A percentile compares a stretch with the other conserved stretches of the same genome.
phyloP scores from a whole-genome alignment of 2,329 filamentous ascomycete species.

The Tolypocladium pustulatum region DNA sequence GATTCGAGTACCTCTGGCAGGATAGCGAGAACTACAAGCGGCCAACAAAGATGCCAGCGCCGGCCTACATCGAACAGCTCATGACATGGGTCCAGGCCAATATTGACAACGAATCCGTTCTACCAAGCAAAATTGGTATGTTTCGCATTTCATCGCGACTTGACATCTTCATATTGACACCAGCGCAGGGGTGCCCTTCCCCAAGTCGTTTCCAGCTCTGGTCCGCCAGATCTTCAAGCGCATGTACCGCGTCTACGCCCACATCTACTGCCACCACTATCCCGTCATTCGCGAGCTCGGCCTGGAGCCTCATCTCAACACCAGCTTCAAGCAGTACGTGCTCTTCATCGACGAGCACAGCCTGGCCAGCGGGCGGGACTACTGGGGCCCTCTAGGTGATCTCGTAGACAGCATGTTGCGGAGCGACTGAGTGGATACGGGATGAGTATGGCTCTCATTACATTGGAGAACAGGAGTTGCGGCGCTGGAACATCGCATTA shows the following conservation, averaged over 20 bases:
- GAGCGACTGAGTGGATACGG: conserved; percentile 54
- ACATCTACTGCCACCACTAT: conserved; percentile 99
- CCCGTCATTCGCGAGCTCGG: conserved; percentile 91
- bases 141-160: background rate
- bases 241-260: conserved; percentile 95
- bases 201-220: conserved; percentile 79
- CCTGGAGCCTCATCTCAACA: conserved; percentile 94
- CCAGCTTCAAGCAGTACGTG: conserved; percentile 99
- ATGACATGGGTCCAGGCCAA: conserved; percentile 95
- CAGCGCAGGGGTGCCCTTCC: conserved; percentile 72
- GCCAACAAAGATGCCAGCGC: conserved; percentile 95
- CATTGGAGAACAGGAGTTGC: conserved; percentile 6
- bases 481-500: conserved; percentile 11
- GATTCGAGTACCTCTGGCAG: conserved; percentile 99
- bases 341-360: conserved; percentile 96
- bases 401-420: conserved; percentile 95
- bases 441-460: background rate
- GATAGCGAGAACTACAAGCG: conserved; percentile 89
- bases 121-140: conserved; percentile 83
- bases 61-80: conserved; percentile 94
- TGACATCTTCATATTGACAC: conserved; percentile 4
- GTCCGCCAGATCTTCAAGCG: conserved; percentile 97
- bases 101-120: conserved; percentile 90
- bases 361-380: conserved; percentile 87
- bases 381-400: conserved; percentile 92